These are phyloP conservation scores for Fusarium redolens DNA, from an alignment of 2,329 filamentous ascomycete species.

Conservation along the genomic window DNA sequence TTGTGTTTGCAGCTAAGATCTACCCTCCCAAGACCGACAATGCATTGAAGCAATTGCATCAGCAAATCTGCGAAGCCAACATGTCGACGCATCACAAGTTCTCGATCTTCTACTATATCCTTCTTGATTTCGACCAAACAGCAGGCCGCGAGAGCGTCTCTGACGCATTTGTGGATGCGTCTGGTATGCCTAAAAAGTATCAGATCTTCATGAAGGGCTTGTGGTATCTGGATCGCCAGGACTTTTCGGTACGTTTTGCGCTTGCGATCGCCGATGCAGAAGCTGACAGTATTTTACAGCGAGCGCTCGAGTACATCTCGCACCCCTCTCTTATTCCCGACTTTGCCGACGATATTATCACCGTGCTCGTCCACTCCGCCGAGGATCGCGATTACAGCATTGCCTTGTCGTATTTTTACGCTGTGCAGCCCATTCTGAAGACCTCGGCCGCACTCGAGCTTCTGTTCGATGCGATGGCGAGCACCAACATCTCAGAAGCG, in stretches of 20 bases:
- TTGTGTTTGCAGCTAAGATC: slow-evolving; percentile 61
- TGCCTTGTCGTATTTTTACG: slow-evolving; percentile 82
- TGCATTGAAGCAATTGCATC: slow-evolving; percentile 75
- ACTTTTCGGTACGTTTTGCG: slow-evolving; percentile 66
- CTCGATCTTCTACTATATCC: slow-evolving; percentile 84
- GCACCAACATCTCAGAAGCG: slow-evolving; percentile 76
- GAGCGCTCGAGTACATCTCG: slow-evolving; percentile 79
- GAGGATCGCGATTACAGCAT: slow-evolving; percentile 70
- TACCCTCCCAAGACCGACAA: slow-evolving; percentile 81
- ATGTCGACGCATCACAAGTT: slow-evolving; percentile 82
- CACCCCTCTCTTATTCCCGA: slow-evolving; percentile 84
- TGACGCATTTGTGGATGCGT: slow-evolving; percentile 68
- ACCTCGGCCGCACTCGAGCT: slow-evolving; percentile 70
- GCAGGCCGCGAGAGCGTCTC: slow-evolving; percentile 63
- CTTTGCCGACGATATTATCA: slow-evolving; percentile 85
- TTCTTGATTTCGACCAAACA: slow-evolving; percentile 76
- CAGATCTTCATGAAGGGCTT: slow-evolving; percentile 84
- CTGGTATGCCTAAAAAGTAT: slow-evolving; percentile 79
- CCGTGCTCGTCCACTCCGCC: slow-evolving; percentile 72
- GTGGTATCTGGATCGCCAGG: slow-evolving; percentile 80
- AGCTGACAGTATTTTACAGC: slow-evolving; percentile 51
- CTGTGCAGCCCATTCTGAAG: slow-evolving; percentile 78
- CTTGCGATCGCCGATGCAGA: neutral
- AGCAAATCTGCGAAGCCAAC: slow-evolving; percentile 72
- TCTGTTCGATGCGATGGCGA: slow-evolving; percentile 76